Evolutionary conservation across 1,284 basidiomycete species (phyloP), one percentile per base, ranked within the genome.

Genomic region (Cutaneotrichosporon cyanovorans): DNA sequence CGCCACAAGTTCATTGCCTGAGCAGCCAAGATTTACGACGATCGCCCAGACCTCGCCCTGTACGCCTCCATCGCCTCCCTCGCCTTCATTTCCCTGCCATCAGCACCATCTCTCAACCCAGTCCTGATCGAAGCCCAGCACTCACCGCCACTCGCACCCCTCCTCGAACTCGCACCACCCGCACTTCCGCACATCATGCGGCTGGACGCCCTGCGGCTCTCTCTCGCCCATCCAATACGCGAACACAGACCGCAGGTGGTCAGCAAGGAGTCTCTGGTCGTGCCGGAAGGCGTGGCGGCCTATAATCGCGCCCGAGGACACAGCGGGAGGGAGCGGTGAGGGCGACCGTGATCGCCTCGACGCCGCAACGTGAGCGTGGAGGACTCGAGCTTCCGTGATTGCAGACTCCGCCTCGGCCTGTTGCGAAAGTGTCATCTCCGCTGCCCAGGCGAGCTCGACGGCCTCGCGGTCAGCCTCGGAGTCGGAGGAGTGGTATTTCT

Each of bases 161-260:
- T 79, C 73, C 37, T 72, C 71, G 65, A 88, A 91, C 65, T 90
- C 87, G 61, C 88, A 92, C 32, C 80, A 78, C 28, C 83, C 88
- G 51, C 88, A 92, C 42, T 86, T 75, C 45, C 75, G 63, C 3
- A 80, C 75, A 37, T 84, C 75, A 47, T 77, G 69, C 14, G 83
- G 46, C 4, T 75, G 75, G 0, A 91, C 88, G 2, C 88, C 88
- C 19, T 65, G 66, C 0, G 87, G 80, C 15, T 74, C 73, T 21
- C 87, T 75, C 45, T 73, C 54, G 1, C 87, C 86, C 53, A 77
- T 72, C 88, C 88, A 92, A 77, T 83, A 90, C 34, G 74, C 65
- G 11, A 90, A 68, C 1, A 84, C 74, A 40, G 74, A 75, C 2
- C 61, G 56, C 14, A 91, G 68, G 58, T 85, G 77, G 0, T 56